phyloP scores from a whole-genome alignment of 1,284 basidiomycete genomes.

The Cutaneotrichosporon daszewskae region DNA sequence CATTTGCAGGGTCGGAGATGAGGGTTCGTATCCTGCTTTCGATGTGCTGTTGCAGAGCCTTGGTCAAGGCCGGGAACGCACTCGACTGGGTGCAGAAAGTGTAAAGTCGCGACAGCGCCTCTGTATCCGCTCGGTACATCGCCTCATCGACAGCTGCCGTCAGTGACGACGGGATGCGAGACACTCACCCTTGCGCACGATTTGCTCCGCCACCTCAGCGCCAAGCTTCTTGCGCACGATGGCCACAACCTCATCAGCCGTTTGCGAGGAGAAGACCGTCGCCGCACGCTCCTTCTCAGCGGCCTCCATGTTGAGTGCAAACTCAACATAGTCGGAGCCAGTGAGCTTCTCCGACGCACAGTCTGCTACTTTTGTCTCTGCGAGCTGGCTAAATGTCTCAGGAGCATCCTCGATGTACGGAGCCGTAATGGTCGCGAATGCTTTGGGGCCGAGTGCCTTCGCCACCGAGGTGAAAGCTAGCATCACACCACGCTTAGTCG shows the following conservation, averaged over 20 bases:
- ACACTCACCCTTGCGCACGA: conserved; percentile 25
- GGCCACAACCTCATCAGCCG: conserved; percentile 18
- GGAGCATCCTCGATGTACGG: conserved; percentile 17
- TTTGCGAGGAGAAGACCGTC: conserved; percentile 14
- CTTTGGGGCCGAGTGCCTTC: too few species aligned
- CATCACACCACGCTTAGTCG: too few species aligned
- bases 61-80: conserved; percentile 55
- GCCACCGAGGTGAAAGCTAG: too few species aligned
- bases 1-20: conserved; percentile 55
- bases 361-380: too few species aligned
- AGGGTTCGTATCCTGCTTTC: conserved; percentile 33
- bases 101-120: conserved; percentile 59
- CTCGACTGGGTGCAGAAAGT: conserved; percentile 58
- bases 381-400: too few species aligned
- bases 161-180: conserved; percentile 56
- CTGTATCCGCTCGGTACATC: conserved; percentile 54
- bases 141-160: conserved; percentile 57
- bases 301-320: conserved; percentile 27
- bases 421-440: too few species aligned
- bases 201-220: conserved; percentile 13
- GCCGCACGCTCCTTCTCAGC: conserved; percentile 28
- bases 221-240: conserved; percentile 21
- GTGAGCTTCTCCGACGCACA: conserved; percentile 15
- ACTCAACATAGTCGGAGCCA: conserved; percentile 29
- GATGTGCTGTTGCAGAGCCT: conserved; percentile 59